phyloP scores from a whole-genome alignment of 2,329 filamentous ascomycete genomes.

The Calonectria honghensis region DNA sequence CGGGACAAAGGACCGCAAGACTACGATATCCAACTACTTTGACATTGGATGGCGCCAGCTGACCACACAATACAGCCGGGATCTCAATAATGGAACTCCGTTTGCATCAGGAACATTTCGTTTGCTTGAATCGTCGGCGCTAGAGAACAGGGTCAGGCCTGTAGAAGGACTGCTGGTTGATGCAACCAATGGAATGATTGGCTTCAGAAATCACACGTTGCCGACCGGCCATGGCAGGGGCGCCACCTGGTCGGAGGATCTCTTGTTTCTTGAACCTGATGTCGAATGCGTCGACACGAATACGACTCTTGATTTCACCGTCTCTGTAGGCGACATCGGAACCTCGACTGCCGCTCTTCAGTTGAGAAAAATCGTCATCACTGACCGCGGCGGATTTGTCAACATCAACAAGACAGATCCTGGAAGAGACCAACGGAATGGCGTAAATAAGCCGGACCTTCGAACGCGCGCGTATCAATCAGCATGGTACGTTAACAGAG shows the following conservation, averaged over 20 bases:
- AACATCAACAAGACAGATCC: slow-evolving; percentile 61
- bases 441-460: slow-evolving; percentile 61
- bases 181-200: slow-evolving; percentile 62
- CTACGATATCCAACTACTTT: slow-evolving; percentile 46
- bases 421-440: slow-evolving; percentile 49
- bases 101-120: slow-evolving; percentile 55
- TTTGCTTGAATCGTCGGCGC: slow-evolving; percentile 52
- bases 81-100: slow-evolving; percentile 57
- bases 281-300: slow-evolving; percentile 66
- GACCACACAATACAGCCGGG: slow-evolving; percentile 50
- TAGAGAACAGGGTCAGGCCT: slow-evolving; percentile 57
- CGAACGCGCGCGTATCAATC: slow-evolving; percentile 63
- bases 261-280: slow-evolving; percentile 68
- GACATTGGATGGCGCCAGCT: slow-evolving; percentile 58
- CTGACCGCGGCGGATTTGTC: slow-evolving; percentile 66
- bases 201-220: slow-evolving; percentile 66
- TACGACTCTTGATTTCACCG: slow-evolving; percentile 64
- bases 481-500: slow-evolving; percentile 64
- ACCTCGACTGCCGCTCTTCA: slow-evolving; percentile 11
- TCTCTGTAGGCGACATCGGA: slow-evolving; percentile 42
- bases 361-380: slow-evolving; percentile 56
- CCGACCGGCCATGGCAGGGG: slow-evolving; percentile 60
- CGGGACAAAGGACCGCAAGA: slow-evolving; percentile 42
- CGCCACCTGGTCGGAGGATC: slow-evolving; percentile 66
- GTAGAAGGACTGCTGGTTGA: slow-evolving; percentile 68